Conservation (phyloP, 495 filamentous ascomycete species). For the Parathielavia hyrcaniae region DNA sequence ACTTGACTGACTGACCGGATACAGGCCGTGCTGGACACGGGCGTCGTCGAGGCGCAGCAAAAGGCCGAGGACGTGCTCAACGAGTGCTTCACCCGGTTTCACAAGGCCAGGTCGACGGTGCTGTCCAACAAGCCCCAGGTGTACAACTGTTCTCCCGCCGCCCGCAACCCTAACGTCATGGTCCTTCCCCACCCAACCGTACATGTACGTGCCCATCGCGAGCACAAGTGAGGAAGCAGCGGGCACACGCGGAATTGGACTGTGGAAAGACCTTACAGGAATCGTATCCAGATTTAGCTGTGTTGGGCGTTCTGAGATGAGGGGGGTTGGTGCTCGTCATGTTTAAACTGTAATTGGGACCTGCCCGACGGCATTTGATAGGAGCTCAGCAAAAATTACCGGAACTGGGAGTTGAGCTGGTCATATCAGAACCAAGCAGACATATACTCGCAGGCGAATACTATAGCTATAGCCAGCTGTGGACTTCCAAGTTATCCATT, state of each 20-base stretch:
- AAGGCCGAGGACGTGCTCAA: slow-evolving; percentile 37
- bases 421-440: too few species aligned
- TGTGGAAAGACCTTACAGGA: too few species aligned
- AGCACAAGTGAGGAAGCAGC: neutral
- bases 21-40: slow-evolving; percentile 40
- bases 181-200: slow-evolving; percentile 19
- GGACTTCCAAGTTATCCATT: too few species aligned
- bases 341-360: too few species aligned
- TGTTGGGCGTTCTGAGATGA: too few species aligned
- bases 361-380: too few species aligned
- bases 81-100: slow-evolving; percentile 38
- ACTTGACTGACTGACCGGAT: neutral
- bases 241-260: neutral
- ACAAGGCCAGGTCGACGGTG: slow-evolving; percentile 37
- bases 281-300: too few species aligned
- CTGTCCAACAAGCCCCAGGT: slow-evolving; percentile 40
- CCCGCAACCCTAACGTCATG: slow-evolving; percentile 4
- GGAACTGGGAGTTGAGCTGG: too few species aligned
- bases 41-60: slow-evolving; percentile 36
- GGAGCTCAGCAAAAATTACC: too few species aligned
- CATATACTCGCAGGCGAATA: too few species aligned
- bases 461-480: too few species aligned
- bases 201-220: slow-evolving; percentile 3
- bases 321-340: too few species aligned
- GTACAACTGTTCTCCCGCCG: slow-evolving; percentile 24